A percentile compares a stretch with the other conserved stretches of the same genome.
Conservation (phyloP, 768 basidiomycete species). For the Gelatoporia subvermispora region DNA sequence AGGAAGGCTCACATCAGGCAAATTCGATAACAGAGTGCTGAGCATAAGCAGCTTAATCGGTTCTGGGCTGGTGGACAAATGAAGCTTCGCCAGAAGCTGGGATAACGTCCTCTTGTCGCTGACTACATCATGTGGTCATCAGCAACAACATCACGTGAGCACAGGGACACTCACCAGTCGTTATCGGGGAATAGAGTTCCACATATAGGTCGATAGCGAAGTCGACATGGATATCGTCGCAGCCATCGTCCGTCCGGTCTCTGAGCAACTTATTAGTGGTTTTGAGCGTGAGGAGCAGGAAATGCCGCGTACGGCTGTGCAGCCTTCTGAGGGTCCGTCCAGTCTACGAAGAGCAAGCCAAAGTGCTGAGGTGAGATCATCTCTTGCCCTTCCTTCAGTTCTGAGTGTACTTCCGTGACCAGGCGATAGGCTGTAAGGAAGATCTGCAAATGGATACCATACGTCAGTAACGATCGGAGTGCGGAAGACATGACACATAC, state of each 20-base stretch:
- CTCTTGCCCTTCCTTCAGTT: slow-evolving; percentile 29
- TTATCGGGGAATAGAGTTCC: slow-evolving; percentile 43
- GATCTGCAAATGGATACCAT: slow-evolving; percentile 18
- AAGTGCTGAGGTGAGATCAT: slow-evolving; percentile 26
- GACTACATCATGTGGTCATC: slow-evolving; percentile 30
- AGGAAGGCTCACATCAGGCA: slow-evolving; percentile 38
- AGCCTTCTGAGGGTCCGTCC: slow-evolving; percentile 38
- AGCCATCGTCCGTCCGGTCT: not conserved
- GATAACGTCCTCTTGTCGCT: slow-evolving; percentile 61
- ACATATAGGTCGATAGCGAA: slow-evolving; percentile 52
- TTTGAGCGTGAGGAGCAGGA: not conserved
- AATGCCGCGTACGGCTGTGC: slow-evolving; percentile 14
- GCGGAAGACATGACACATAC: slow-evolving; percentile 37
- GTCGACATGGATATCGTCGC: slow-evolving; percentile 43
- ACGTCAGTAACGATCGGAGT: not conserved
- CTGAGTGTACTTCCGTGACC: slow-evolving; percentile 27
- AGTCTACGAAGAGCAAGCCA: slow-evolving; percentile 36
- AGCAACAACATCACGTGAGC: not conserved
- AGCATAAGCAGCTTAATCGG: slow-evolving; percentile 40
- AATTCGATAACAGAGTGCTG: slow-evolving; percentile 42
- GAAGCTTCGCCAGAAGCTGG: slow-evolving; percentile 58
- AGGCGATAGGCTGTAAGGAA: slow-evolving; percentile 31
- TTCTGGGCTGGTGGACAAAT: slow-evolving; percentile 39
- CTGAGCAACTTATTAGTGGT: not conserved
- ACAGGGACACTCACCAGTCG: slow-evolving; percentile 32